Evolutionary conservation across 2,329 filamentous ascomycete genomes (phyloP), one percentile per base, ranked within the genome.

Genomic region (Corniculantispora saksenae): DNA sequence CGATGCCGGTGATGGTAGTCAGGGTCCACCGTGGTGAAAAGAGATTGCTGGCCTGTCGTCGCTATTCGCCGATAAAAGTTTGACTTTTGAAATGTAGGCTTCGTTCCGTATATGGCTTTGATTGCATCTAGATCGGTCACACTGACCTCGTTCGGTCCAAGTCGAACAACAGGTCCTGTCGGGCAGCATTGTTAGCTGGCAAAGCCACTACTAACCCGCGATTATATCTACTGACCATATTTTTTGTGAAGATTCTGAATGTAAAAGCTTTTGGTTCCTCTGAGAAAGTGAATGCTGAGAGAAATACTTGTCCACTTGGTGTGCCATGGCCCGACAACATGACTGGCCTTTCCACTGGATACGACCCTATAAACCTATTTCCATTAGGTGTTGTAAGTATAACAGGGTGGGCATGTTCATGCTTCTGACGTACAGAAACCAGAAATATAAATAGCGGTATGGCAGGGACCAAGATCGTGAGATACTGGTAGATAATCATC

Each of bases 31-130:
- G n/a, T 29, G 25, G 5, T 35, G n/a, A 60, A 60, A 2, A 60
- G 9, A 10, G 2, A 15, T 6, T 7, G 57, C 5, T n/a, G 9
- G 40, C 35, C 5, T 2, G 17, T 13, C 17, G 57, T 10, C 17
- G 78, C 61, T 13, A 60, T 5, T 5, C 50, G 5, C 19, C 23
- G 5, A 27, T 60, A 60, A 7, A 25, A 60, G 3, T 13, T 5
- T 3, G 57, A 48, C 27, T 60, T 60, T 10, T 21, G 7, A 50
- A 48, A 60, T 12, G 40, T 60, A n/a, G 48, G 43, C n/a, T 60
- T 29, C 3, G 3, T 29, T 13, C 3, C 27, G 57, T 60, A 60
- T 6, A 60, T 32, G 2, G 13, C 35, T 25, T 60, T 60, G 57
- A 60, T 13, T 4, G 40, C 25, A 2, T 60, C 57, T 1, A 50